Percentiles rank a stretch among this genome's conserved stretches.
Evolutionary conservation across 1,284 basidiomycete genomes (phyloP).

Genomic region (Ustilago nuda): DNA sequence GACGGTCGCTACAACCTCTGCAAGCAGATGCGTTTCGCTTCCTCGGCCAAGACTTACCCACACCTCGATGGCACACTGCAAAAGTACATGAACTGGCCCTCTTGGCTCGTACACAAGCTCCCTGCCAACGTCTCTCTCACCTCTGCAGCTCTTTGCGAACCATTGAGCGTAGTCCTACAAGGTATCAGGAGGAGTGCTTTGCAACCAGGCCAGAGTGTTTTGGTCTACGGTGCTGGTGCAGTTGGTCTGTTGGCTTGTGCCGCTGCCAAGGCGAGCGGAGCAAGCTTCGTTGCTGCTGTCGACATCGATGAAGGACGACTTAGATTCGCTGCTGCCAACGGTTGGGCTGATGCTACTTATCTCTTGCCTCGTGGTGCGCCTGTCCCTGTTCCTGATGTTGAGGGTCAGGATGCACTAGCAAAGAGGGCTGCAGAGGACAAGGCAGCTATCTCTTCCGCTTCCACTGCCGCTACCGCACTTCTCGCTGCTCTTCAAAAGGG

Average conservation of each 20-base stretch:
- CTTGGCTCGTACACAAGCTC: conserved; percentile 83
- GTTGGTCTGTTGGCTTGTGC: conserved; percentile 87
- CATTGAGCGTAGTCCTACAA: conserved; percentile 88
- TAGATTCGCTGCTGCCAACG: conserved; percentile 49
- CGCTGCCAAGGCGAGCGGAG: conserved; percentile 62
- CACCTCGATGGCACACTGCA: conserved; percentile 93
- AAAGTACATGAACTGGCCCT: conserved; percentile 87
- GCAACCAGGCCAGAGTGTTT: conserved; percentile 76
- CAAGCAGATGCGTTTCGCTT: conserved; percentile 84
- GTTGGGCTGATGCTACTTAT: conserved; percentile 81
- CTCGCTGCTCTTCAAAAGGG: conserved; percentile 26
- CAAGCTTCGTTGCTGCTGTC: conserved; percentile 54
- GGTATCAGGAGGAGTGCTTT: conserved; percentile 80
- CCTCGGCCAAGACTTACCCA: conserved; percentile 88
- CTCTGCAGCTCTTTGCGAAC: conserved; percentile 87
- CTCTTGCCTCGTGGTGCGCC: conserved; percentile 76
- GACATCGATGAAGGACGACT: conserved; percentile 55
- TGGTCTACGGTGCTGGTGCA: conserved; percentile 90
- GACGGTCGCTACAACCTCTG: conserved; percentile 94
- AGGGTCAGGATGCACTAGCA: conserved; percentile 72
- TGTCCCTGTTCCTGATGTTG: conserved; percentile 70
- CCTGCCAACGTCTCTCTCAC: conserved; percentile 81
- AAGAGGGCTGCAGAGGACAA: conserved; percentile 75
- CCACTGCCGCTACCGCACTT: conserved; percentile 70
- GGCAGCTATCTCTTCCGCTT: conserved; percentile 68